phyloP scores from a whole-genome alignment of 2,329 filamentous ascomycete species.

The Xylaria sp. region DNA sequence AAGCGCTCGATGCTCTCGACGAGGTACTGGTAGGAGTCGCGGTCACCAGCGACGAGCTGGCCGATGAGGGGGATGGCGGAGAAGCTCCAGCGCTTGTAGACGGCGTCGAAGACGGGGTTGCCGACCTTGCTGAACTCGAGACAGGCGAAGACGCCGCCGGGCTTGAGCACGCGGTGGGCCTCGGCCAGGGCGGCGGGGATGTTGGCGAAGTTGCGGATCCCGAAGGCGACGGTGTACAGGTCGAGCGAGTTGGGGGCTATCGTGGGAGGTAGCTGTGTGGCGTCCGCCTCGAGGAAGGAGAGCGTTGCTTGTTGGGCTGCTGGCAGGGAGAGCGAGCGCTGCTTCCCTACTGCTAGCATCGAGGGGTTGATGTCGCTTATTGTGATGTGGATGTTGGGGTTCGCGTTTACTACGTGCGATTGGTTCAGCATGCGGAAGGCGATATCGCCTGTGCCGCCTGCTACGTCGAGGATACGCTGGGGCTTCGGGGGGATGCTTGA shows the following conservation, averaged over 20 bases:
- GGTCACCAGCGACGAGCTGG: slow-evolving; percentile 90
- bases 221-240: slow-evolving; percentile 96
- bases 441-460: slow-evolving; percentile 96
- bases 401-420: slow-evolving; percentile 80
- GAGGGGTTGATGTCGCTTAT: slow-evolving; percentile 96
- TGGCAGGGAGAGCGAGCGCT: slow-evolving; percentile 72
- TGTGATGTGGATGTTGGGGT: slow-evolving; percentile 83
- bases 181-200: slow-evolving; percentile 85
- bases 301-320: slow-evolving; percentile 67
- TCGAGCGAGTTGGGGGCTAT: slow-evolving; percentile 77
- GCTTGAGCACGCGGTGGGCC: slow-evolving; percentile 88
- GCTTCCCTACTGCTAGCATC: slow-evolving; percentile 89
- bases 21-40: slow-evolving; percentile 97
- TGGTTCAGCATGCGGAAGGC: slow-evolving; percentile 96
- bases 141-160: slow-evolving; percentile 95
- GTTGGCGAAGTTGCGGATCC: slow-evolving; percentile 96
- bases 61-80: slow-evolving; percentile 93
- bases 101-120: slow-evolving; percentile 78
- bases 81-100: slow-evolving; percentile 98
- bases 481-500: slow-evolving; percentile 56
- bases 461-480: slow-evolving; percentile 90
- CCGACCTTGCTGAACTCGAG: slow-evolving; percentile 86
- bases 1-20: slow-evolving; percentile 98
- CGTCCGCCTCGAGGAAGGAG: slow-evolving; percentile 89
- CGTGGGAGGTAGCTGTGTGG: slow-evolving; percentile 72